phyloP scores from a whole-genome alignment of 2,329 filamentous ascomycete genomes.

The Diaporthe vexans region DNA sequence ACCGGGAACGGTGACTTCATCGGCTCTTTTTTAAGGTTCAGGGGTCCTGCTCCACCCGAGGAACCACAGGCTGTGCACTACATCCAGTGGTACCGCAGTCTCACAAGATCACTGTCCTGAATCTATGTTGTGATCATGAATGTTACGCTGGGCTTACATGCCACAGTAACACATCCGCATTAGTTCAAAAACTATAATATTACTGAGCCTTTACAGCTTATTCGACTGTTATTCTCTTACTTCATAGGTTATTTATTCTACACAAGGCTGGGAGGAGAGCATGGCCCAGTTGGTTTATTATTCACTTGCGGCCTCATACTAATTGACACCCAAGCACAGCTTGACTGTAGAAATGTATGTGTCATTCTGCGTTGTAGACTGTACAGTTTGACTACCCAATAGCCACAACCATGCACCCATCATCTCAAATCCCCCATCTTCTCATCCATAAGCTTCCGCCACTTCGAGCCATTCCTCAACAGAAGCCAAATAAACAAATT shows the following conservation, averaged over 20 bases:
- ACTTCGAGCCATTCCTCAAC: slow-evolving; percentile 70
- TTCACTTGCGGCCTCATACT: too few relatives aligned
- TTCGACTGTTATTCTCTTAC: too few relatives aligned
- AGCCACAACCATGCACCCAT: not conserved
- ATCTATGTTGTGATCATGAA: not conserved
- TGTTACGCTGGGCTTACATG: too few relatives aligned
- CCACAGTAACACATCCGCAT: too few relatives aligned
- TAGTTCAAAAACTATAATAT: too few relatives aligned
- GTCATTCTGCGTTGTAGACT: too few relatives aligned
- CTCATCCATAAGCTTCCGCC: slow-evolving; percentile 75
- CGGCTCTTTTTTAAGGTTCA: slow-evolving; percentile 27
- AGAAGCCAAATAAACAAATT: slow-evolving; percentile 72
- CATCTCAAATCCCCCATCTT: slow-evolving; percentile 47
- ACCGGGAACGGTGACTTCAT: slow-evolving; percentile 34
- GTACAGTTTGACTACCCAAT: not conserved
- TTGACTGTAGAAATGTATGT: too few relatives aligned
- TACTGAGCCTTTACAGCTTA: too few relatives aligned
- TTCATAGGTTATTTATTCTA: too few relatives aligned
- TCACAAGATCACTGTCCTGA: not conserved
- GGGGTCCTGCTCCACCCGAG: slow-evolving; percentile 12
- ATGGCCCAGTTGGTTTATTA: too few relatives aligned
- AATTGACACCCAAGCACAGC: too few relatives aligned
- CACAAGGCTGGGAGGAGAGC: too few relatives aligned
- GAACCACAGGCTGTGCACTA: not conserved
- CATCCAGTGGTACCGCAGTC: not conserved